Evolutionary conservation across 768 basidiomycete species (phyloP), one percentile per base, ranked within the genome.

Genomic region (Tephrocybe sp.): DNA sequence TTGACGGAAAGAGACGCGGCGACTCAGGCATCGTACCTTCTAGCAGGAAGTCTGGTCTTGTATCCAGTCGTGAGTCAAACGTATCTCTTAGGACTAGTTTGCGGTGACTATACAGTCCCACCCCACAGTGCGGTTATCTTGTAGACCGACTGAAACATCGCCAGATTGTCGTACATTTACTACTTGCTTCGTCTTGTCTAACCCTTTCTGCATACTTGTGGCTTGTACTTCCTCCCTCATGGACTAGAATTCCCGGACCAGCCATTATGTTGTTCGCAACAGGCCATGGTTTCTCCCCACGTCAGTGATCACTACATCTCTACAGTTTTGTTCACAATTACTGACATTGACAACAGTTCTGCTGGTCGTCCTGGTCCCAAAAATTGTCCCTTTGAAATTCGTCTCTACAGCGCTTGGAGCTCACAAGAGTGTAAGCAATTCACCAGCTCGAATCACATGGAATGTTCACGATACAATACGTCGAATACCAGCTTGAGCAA

Each of bases 401-500:
- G 80, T 91, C 38, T 84, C 86, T 1, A 90, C 89, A 1, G 86
- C 86, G 4, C 71, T 91, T 0, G 88, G 87, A 1, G 81, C 83
- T 6, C 87, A 91, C 61, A 90, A 91, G 63, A 82, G 83, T 61
- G 88, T 88, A 67, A 53, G 83, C 18, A 13, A 27, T 13, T n/a
- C n/a, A n/a, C n/a, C n/a, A n/a, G n/a, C n/a, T n/a, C n/a, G n/a
- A n/a, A n/a, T n/a, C n/a, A n/a, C n/a, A n/a, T n/a, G n/a, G n/a
- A n/a, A n/a, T n/a, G n/a, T n/a, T n/a, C n/a, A n/a, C n/a, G n/a
- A n/a, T n/a, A n/a, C n/a, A n/a, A n/a, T n/a, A n/a, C n/a, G n/a
- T n/a, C n/a, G n/a, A n/a, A n/a, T n/a, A n/a, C n/a, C 49, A 89
- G 87, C 69, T 91, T 50, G 88, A 91, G 61, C 82, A 87, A 63